These are phyloP conservation scores for Penicillium flavigenum DNA, from an alignment of 495 filamentous ascomycete species.

Conservation along the genomic window DNA sequence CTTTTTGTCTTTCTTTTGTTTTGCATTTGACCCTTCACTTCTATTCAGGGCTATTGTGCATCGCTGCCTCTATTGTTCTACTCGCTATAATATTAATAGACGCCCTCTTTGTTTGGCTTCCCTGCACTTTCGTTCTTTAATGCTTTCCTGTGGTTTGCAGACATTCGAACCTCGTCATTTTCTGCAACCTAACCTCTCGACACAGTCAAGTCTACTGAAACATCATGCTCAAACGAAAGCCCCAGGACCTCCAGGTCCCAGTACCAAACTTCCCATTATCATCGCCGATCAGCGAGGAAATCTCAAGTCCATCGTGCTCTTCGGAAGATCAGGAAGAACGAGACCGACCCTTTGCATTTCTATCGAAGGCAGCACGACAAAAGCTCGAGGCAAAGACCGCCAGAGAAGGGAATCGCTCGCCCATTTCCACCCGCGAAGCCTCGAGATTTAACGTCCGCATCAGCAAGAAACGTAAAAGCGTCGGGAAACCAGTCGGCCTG, in stretches of 20 bases:
- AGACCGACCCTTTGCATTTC: slow-evolving; percentile 32
- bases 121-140: slow-evolving; percentile 2
- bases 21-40: slow-evolving; percentile 3
- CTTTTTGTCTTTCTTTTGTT: slow-evolving; percentile 11
- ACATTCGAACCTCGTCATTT: background rate
- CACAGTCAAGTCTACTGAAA: slow-evolving; percentile 3
- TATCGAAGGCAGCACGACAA: slow-evolving; percentile 30
- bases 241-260: slow-evolving; percentile 34
- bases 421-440: slow-evolving; percentile 10
- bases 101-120: slow-evolving; percentile 13
- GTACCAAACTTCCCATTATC: slow-evolving; percentile 44
- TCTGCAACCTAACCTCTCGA: background rate
- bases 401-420: slow-evolving; percentile 13
- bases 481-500: slow-evolving; percentile 54
- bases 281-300: slow-evolving; percentile 48
- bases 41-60: slow-evolving; percentile 10
- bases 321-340: slow-evolving; percentile 34
- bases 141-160: slow-evolving; percentile 17
- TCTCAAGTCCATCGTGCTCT: slow-evolving; percentile 39
- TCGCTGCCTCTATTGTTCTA: slow-evolving; percentile 24
- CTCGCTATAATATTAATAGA: slow-evolving; percentile 25
- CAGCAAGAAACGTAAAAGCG: slow-evolving; percentile 45
- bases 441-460: slow-evolving; percentile 23
- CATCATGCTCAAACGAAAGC: slow-evolving; percentile 29
- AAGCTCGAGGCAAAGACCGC: slow-evolving; percentile 22